Conservation (phyloP, 2,329 filamentous ascomycete genomes). For the Xylaria sp. region DNA sequence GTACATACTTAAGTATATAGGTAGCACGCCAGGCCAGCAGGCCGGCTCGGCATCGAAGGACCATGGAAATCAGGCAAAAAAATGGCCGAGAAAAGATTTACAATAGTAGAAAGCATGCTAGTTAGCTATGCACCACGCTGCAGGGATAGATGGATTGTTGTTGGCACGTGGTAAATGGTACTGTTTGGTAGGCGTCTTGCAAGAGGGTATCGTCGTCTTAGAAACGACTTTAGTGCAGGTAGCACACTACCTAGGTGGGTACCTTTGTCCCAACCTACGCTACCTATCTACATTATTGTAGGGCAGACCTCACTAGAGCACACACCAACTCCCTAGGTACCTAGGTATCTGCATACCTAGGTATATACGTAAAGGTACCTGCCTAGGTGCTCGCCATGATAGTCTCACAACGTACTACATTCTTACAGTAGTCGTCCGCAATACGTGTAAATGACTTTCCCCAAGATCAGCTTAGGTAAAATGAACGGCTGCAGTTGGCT, state of each 20-base stretch:
- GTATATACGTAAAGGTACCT: too few relatives aligned
- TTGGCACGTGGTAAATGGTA: slow-evolving; percentile 14
- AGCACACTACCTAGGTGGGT: background rate
- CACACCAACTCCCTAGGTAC: too few relatives aligned
- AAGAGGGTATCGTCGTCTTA: background rate
- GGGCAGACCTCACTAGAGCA: too few relatives aligned
- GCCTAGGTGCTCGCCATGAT: too few relatives aligned
- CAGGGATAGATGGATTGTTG: slow-evolving; percentile 2
- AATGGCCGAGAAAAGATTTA: background rate
- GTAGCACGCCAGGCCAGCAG: background rate
- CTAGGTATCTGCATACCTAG: too few relatives aligned
- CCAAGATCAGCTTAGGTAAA: slow-evolving; percentile 39
- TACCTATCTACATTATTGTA: too few relatives aligned
- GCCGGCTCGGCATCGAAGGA: slow-evolving; percentile 18
- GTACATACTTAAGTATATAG: too few relatives aligned
- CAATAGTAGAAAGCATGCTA: too few relatives aligned
- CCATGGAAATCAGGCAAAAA: background rate
- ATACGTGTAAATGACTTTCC: too few relatives aligned
- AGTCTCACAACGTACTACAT: too few relatives aligned
- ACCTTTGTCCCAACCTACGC: background rate
- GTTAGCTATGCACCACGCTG: too few relatives aligned
- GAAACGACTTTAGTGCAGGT: background rate
- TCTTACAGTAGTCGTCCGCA: too few relatives aligned
- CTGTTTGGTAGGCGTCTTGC: slow-evolving; percentile 8
- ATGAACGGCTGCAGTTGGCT: slow-evolving; percentile 35